Evolutionary conservation across 2,329 filamentous ascomycete species (phyloP), one percentile per base, ranked within the genome.

Genomic region (Colletotrichum sublineola): DNA sequence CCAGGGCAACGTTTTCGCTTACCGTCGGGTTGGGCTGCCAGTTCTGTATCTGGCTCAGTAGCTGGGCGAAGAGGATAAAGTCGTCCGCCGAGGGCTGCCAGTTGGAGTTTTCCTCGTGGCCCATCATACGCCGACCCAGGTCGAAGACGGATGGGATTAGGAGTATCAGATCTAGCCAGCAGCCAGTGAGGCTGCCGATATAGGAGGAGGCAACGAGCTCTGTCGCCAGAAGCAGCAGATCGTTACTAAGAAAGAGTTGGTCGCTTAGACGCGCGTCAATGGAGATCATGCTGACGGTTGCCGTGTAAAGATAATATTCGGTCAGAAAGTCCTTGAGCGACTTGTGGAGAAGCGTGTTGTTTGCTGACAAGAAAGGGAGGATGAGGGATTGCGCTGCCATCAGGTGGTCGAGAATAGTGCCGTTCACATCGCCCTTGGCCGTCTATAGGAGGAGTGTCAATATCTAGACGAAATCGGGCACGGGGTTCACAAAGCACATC

Each of bases 231-330:
- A 74, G 73, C 58, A 81, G 77, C 9, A 83, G 79, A 1, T 78
- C 75, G 0, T 77, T 77, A 55, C 77, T 81, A 15, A 82, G 75
- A 4, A 81, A 76, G 0, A 78, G 74, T n/a, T 80, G 77, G 0
- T 76, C 76, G 20, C 73, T 76, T 44, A 79, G 75, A n/a, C 77
- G 75, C 0, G 78, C 75, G 57, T 83, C 72, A 42, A 84, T 82
- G 0, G 85, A 85, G 56, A 86, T 84, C 81, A 86, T 85, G 75
- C 84, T 86, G 8, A 83, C 81, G 4, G 83, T 81, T 4, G 83
- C 81, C 57, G 84, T 85, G 76, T 86, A 85, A 71, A 84, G 81
- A 71, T 85, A 86, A 50, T 86, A 86, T 75, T 86, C 85, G 57
- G 86, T 80, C 3, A 86, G 80, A 62, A 86, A 86, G 38, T 84